phyloP scores from a whole-genome alignment of 371 early-diverging fungal genomes.

The Rhizopus microsporus region DNA sequence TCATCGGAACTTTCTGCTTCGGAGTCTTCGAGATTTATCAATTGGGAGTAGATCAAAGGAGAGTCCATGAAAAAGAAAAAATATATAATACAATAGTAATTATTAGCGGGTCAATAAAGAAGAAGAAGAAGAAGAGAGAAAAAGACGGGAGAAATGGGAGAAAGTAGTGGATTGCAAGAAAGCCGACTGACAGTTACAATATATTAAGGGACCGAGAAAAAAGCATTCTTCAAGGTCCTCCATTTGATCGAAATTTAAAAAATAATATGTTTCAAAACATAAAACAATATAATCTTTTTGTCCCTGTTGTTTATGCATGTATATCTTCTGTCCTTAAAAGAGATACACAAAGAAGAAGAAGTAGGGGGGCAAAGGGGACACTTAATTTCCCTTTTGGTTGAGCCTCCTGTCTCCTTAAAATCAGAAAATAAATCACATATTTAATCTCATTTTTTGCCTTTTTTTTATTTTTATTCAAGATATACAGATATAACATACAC shows the following conservation, averaged over 20 bases:
- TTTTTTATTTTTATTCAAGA: neutral
- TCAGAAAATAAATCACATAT: neutral
- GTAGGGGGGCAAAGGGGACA: too few species aligned
- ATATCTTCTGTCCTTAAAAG: too few species aligned
- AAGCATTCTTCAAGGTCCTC: too few species aligned
- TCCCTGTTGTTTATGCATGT: too few species aligned
- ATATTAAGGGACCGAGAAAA: too few species aligned
- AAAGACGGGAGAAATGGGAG: constrained; percentile 16
- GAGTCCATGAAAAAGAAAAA: constrained; percentile 6
- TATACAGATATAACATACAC: too few species aligned
- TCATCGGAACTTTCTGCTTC: constrained; percentile 8
- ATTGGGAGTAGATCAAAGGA: constrained; percentile 17
- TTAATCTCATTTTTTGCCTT: constrained; percentile 7
- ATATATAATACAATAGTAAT: neutral
- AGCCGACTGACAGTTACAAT: too few species aligned
- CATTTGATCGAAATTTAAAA: too few species aligned
- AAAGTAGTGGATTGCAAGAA: neutral
- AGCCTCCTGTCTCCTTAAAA: neutral
- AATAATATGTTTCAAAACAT: too few species aligned
- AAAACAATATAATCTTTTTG: too few species aligned
- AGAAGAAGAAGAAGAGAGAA: constrained; percentile 1
- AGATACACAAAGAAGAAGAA: too few species aligned
- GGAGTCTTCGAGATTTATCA: constrained; percentile 23
- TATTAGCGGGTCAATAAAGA: neutral
- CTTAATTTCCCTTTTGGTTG: too few species aligned